Conservation (phyloP, 2,329 filamentous ascomycete genomes). For the Aspergillus sp. region DNA sequence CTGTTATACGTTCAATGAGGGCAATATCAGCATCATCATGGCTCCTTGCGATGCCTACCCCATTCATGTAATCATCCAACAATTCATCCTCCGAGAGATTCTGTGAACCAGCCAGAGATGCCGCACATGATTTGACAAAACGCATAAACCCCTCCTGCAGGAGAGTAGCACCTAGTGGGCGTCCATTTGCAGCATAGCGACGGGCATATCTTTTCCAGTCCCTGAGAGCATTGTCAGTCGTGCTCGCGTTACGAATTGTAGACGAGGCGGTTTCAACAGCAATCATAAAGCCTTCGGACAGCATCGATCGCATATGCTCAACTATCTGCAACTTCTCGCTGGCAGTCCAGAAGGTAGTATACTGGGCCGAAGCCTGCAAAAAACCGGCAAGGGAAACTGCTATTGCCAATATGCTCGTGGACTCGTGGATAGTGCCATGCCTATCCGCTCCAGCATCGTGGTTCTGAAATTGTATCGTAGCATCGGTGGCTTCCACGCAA, state of each 20-base stretch:
- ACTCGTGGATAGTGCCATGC: constrained; percentile 47
- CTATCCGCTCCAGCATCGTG: constrained; percentile 51
- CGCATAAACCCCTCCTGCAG: constrained; percentile 84
- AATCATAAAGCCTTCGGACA: constrained; percentile 81
- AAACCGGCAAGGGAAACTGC: constrained; percentile 87
- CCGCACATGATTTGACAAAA: constrained; percentile 73
- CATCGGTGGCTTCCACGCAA: constrained; percentile 59
- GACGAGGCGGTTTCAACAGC: constrained; percentile 87
- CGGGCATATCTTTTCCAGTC: constrained; percentile 86
- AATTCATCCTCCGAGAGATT: constrained; percentile 59
- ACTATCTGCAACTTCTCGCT: constrained; percentile 70
- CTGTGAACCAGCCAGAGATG: constrained; percentile 63
- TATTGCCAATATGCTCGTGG: constrained; percentile 67
- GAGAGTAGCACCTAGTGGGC: constrained; percentile 86
- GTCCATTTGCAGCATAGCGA: constrained; percentile 73
- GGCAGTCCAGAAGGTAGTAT: constrained; percentile 75
- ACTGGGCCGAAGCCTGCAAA: constrained; percentile 71
- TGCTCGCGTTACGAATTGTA: constrained; percentile 75
- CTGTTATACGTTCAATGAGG: constrained; percentile 57
- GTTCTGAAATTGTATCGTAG: constrained; percentile 51
- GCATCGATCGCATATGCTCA: constrained; percentile 63
- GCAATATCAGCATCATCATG: constrained; percentile 33
- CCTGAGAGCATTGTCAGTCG: constrained; percentile 60
- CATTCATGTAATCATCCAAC: constrained; percentile 67
- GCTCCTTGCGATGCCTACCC: constrained; percentile 44